These are phyloP conservation scores for Steccherinum ochraceum DNA, from an alignment of 768 basidiomycete species.

Conservation along the genomic window DNA sequence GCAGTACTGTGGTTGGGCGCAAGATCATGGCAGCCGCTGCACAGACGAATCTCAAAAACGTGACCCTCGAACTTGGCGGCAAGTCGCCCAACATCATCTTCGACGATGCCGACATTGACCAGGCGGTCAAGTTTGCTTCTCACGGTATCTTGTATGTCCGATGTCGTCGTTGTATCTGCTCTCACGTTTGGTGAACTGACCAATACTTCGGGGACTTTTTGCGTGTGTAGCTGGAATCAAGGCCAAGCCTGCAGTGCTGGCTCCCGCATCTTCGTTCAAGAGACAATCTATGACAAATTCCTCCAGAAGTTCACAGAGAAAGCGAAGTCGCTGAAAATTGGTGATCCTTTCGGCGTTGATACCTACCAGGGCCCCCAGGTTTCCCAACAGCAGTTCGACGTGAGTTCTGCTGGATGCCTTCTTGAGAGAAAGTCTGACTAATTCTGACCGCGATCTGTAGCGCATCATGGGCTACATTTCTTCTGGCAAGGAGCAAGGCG, in stretches of 20 bases:
- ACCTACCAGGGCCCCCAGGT: conserved; percentile 77
- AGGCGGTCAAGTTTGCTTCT: conserved; percentile 51
- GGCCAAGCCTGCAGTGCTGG: conserved; percentile 81
- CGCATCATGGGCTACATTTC: conserved; percentile 59
- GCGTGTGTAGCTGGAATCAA: conserved; percentile 48
- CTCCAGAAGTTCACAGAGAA: conserved; percentile 49
- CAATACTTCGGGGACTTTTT: background rate
- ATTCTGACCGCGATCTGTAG: conserved; percentile 29
- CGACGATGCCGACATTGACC: conserved; percentile 52
- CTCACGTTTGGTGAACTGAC: too few species aligned
- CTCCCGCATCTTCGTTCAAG: conserved; percentile 79
- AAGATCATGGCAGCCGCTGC: conserved; percentile 56
- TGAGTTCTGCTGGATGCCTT: conserved; percentile 33
- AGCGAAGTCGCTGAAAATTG: conserved; percentile 51
- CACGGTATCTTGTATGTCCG: conserved; percentile 50
- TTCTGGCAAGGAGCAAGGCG: conserved; percentile 52
- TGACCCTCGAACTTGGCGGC: conserved; percentile 70
- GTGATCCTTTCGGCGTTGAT: conserved; percentile 58
- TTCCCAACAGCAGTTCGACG: conserved; percentile 67
- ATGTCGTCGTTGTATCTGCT: background rate
- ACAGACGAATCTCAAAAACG: conserved; percentile 59
- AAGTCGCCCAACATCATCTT: conserved; percentile 59
- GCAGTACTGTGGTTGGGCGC: conserved; percentile 56
- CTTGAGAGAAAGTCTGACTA: background rate
- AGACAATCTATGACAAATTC: conserved; percentile 74